Conservation (phyloP, 2,329 filamentous ascomycete species). For the Stachybotrys echinatus region DNA sequence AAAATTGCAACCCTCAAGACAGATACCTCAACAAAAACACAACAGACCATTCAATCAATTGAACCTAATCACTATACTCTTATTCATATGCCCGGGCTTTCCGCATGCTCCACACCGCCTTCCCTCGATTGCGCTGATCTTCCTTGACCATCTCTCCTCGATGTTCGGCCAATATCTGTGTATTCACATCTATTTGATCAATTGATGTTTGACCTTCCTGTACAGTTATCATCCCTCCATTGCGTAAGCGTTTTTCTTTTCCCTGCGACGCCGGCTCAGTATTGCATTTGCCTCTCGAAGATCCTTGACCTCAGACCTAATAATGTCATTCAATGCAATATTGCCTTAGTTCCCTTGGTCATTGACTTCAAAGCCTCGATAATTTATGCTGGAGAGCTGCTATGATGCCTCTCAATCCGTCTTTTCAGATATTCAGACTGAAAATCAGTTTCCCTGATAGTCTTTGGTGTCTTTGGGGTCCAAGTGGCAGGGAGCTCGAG, state of each 20-base stretch:
- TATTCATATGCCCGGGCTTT: not conserved
- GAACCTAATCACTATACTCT: conserved; percentile 4
- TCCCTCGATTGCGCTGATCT: not conserved
- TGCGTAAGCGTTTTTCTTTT: conserved; percentile 2
- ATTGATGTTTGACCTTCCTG: conserved; percentile 4
- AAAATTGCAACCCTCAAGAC: not conserved
- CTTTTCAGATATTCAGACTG: conserved; percentile 4
- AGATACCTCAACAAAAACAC: conserved; percentile 1
- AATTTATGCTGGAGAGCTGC: conserved; percentile 2
- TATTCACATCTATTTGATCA: conserved; percentile 6
- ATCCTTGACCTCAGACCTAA: not conserved
- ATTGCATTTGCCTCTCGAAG: conserved; percentile 1
- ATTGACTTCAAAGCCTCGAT: conserved; percentile 2
- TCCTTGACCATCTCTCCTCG: not conserved
- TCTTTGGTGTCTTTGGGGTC: conserved; percentile 1
- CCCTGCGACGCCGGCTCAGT: not conserved
- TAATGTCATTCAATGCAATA: conserved; percentile 1
- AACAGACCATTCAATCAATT: conserved; percentile 3
- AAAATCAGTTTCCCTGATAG: not conserved
- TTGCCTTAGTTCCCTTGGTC: not conserved
- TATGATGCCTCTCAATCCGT: not conserved
- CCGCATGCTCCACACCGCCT: not conserved
- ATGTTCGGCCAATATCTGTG: conserved; percentile 1
- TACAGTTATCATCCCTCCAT: conserved; percentile 6
- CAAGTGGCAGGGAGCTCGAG: conserved; percentile 1